Conservation (phyloP, 306 rosid genomes). For the Sechiopsis laciniata region DNA sequence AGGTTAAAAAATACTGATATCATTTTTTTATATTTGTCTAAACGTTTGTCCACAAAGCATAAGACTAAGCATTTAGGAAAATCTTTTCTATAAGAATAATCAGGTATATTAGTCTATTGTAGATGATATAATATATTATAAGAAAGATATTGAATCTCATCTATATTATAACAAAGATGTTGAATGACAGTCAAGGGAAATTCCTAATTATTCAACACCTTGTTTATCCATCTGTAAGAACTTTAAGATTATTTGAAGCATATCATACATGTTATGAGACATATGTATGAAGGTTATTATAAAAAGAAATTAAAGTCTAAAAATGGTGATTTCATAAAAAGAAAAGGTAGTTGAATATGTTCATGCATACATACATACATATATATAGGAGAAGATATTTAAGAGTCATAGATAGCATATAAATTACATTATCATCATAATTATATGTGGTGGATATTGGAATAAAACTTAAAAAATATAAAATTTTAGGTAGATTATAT, state of each 20-base stretch:
- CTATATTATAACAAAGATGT: no score
- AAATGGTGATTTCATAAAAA: not conserved
- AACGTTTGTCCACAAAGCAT: not conserved
- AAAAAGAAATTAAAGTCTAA: no score
- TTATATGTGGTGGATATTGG: not conserved
- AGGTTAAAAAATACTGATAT: not conserved
- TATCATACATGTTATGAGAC: not conserved
- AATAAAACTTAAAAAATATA: not conserved
- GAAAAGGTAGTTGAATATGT: not conserved
- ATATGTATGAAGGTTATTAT: no score
- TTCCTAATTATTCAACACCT: not conserved
- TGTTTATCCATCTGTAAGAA: not conserved
- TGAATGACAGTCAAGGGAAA: no score
- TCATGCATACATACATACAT: not conserved
- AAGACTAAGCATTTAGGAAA: not conserved
- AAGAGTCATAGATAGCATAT: not conserved
- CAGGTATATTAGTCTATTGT: no score
- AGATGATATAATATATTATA: no score
- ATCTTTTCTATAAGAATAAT: no score
- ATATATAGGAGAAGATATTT: not conserved
- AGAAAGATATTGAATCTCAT: no score
- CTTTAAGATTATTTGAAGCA: not conserved
- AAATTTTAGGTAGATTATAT: no score
- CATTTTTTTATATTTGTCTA: not conserved
- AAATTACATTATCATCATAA: constrained; percentile 1